Evolutionary conservation across 179 eudicot genomes (phyloP).

Genomic region (Nepenthes alata): DNA sequence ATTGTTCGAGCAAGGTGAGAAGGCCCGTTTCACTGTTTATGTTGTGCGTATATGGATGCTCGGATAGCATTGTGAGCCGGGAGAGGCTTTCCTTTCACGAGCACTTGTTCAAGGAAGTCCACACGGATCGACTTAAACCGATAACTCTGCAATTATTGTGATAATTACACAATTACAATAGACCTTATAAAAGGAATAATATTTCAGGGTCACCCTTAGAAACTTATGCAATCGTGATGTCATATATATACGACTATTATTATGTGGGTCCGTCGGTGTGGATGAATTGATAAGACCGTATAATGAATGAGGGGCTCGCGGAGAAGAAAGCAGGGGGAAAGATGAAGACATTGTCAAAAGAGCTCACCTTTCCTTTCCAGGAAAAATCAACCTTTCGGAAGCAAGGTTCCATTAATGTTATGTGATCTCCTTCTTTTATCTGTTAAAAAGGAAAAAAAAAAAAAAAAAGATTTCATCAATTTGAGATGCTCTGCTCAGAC

Average conservation of each 20-base stretch:
- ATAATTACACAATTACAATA: background rate
- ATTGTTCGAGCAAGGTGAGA: background rate
- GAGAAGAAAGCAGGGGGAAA: background rate
- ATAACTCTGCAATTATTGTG: constrained; percentile 26
- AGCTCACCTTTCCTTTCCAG: constrained; percentile 67
- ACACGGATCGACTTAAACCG: constrained; percentile 66
- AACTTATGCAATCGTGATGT: no score
- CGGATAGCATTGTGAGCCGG: constrained; percentile 34
- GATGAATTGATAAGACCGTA: no score
- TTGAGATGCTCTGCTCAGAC: background rate
- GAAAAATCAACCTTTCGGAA: constrained; percentile 41
- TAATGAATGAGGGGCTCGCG: background rate
- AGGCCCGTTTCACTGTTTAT: constrained; percentile 27
- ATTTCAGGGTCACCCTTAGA: no score
- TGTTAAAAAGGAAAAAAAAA: constrained; percentile 10
- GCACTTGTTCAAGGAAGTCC: constrained; percentile 69
- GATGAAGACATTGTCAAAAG: background rate
- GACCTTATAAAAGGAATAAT: background rate
- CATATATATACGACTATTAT: no score
- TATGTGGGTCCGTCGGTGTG: no score
- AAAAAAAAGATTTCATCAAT: background rate
- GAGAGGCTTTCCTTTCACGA: constrained; percentile 69
- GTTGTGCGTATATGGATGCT: constrained; percentile 59
- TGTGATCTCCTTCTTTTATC: constrained; percentile 73
- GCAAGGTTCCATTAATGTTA: constrained; percentile 61